Evolutionary conservation across 495 filamentous ascomycete species (phyloP).

Genomic region (Penicillium argentinense): DNA sequence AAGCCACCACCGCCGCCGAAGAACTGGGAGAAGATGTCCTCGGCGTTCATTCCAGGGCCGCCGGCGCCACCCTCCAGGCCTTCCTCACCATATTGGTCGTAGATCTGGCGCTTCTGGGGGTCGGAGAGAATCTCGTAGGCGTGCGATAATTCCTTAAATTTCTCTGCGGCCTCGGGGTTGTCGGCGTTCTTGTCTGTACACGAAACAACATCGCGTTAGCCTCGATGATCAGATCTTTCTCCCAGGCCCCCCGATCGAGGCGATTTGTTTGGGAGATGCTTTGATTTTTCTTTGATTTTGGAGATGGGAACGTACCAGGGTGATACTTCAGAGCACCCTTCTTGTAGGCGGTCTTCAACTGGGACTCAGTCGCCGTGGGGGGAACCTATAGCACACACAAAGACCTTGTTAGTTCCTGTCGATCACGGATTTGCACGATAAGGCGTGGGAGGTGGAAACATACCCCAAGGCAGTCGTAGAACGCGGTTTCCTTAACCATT

Average conservation of each 20-base stretch:
- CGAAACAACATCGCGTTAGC: constrained; percentile 2
- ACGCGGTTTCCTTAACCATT: constrained; percentile 90
- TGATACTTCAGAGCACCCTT: constrained; percentile 87
- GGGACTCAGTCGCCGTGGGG: constrained; percentile 68
- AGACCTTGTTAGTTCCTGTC: constrained; percentile 15
- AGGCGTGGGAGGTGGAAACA: constrained; percentile 26
- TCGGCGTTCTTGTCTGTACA: constrained; percentile 87
- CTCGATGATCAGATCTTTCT: too few relatives aligned
- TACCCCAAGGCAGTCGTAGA: constrained; percentile 86
- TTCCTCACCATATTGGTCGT: constrained; percentile 97
- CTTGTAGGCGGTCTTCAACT: constrained; percentile 90
- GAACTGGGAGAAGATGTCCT: constrained; percentile 97
- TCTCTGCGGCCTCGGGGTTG: constrained; percentile 90
- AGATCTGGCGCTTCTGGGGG: constrained; percentile 82
- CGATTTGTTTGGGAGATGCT: too few relatives aligned
- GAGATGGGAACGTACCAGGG: constrained; percentile 61
- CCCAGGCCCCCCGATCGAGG: too few relatives aligned
- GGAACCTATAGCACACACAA: constrained; percentile 61
- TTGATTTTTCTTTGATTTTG: too few relatives aligned
- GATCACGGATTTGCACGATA: background rate
- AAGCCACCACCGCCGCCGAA: constrained; percentile 81
- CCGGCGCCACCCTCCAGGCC: constrained; percentile 85
- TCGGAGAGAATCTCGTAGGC: constrained; percentile 95
- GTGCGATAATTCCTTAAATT: constrained; percentile 96
- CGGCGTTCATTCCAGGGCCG: constrained; percentile 87